Evolutionary conservation across 805 yeast genomes (phyloP).

Genomic region (Cyberlindnera subsufficiens): DNA sequence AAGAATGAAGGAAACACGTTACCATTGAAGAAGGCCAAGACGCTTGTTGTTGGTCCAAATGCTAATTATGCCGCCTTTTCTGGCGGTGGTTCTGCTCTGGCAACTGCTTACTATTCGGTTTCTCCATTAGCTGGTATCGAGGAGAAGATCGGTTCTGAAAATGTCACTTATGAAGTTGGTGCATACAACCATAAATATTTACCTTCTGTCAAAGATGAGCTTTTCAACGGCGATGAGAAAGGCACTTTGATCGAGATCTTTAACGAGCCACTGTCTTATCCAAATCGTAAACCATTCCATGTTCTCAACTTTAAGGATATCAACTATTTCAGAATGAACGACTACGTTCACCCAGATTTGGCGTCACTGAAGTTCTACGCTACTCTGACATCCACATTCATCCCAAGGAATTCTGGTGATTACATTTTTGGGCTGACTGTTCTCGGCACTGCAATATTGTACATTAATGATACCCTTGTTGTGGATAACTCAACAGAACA

Average conservation of each 20-base stretch:
- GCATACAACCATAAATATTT: slow-evolving; percentile 28
- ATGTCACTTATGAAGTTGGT: slow-evolving; percentile 27
- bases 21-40: slow-evolving; percentile 40
- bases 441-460: slow-evolving; percentile 49
- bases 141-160: slow-evolving; percentile 17
- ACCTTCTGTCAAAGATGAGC: slow-evolving; percentile 24
- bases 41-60: slow-evolving; percentile 56
- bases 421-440: slow-evolving; percentile 49
- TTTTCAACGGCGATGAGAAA: slow-evolving; percentile 6
- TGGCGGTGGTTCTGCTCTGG: slow-evolving; percentile 61
- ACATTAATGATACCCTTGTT: slow-evolving; percentile 42
- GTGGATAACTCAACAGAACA: slow-evolving; percentile 52
- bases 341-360: slow-evolving; percentile 18
- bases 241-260: slow-evolving; percentile 23
- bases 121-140: slow-evolving; percentile 44
- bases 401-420: slow-evolving; percentile 38
- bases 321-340: slow-evolving; percentile 20
- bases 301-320: slow-evolving; percentile 15
- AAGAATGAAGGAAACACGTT: slow-evolving; percentile 43
- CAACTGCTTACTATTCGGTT: slow-evolving; percentile 40
- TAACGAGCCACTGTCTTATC: slow-evolving; percentile 14
- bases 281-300: slow-evolving; percentile 25
- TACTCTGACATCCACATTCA: slow-evolving; percentile 37
- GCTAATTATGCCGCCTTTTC: slow-evolving; percentile 44
- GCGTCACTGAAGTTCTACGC: slow-evolving; percentile 32